phyloP scores from a whole-genome alignment of 345 rosid species.

The Lumnitzera racemosa region DNA sequence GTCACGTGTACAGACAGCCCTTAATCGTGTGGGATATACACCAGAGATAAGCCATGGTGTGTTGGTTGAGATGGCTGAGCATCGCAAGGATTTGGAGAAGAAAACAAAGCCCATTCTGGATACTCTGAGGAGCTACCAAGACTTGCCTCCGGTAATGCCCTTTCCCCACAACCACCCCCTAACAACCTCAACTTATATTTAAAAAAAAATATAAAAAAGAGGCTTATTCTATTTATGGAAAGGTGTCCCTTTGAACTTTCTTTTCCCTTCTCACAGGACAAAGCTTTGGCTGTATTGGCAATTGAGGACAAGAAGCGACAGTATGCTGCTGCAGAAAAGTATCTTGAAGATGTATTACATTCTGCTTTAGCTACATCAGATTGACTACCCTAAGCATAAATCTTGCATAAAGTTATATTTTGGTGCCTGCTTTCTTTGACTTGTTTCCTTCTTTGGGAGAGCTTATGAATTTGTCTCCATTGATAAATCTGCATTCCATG shows the following conservation, averaged over 20 bases:
- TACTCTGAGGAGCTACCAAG: conserved; percentile 92
- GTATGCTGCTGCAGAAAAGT: conserved; percentile 82
- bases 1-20: conserved; percentile 46
- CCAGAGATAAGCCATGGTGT: conserved; percentile 86
- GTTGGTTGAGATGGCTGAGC: conserved; percentile 83
- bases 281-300: conserved; percentile 86
- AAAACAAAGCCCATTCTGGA: conserved; percentile 87
- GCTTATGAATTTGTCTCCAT: too few relatives aligned
- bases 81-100: conserved; percentile 78
- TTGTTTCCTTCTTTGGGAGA: too few relatives aligned
- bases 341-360: conserved; percentile 83
- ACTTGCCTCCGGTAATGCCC: conserved; percentile 74
- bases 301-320: conserved; percentile 93
- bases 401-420: too few relatives aligned
- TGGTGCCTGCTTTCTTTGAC: too few relatives aligned
- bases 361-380: conserved; percentile 60
- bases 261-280: conserved; percentile 44
- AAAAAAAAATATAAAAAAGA: background rate
- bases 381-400: background rate
- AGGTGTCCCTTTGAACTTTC: background rate
- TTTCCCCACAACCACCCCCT: background rate
- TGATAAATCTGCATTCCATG: too few relatives aligned
- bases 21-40: conserved; percentile 79
- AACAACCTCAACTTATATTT: too few relatives aligned
- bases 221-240: background rate